Evolutionary conservation across 2,329 filamentous ascomycete genomes (phyloP).

Genomic region (Atkinsonella hypoxylon): DNA sequence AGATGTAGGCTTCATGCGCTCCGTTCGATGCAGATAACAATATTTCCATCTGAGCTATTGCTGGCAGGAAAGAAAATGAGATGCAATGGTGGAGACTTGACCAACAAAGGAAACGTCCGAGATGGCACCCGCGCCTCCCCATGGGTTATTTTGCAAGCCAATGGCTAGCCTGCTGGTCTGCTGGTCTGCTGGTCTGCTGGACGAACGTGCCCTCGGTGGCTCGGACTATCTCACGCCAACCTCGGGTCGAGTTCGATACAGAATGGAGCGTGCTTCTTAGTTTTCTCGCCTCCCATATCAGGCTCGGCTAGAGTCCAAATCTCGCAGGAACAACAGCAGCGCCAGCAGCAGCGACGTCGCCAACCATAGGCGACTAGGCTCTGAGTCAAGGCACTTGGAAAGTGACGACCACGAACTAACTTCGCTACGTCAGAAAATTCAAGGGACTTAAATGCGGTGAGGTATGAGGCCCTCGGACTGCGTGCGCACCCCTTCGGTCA

Average conservation of each 20-base stretch:
- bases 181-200: background rate
- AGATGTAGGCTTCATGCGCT: background rate
- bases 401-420: too few species aligned
- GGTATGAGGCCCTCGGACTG: too few species aligned
- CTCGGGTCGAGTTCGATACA: background rate
- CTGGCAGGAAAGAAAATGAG: background rate
- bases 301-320: background rate
- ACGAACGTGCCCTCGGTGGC: background rate
- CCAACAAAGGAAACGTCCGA: conserved; percentile 1
- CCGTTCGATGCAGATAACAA: background rate
- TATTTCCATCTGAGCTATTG: background rate
- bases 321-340: background rate
- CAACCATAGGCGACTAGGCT: background rate
- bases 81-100: background rate
- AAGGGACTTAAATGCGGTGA: background rate
- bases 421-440: background rate
- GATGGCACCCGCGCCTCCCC: background rate
- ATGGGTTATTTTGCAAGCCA: background rate
- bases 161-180: background rate
- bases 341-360: too few species aligned
- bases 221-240: background rate
- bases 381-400: too few species aligned
- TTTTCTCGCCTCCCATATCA: background rate
- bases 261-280: background rate
- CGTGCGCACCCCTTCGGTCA: too few species aligned